phyloP scores from a whole-genome alignment of 2,329 filamentous ascomycete species.

The Trichoderma gracile region DNA sequence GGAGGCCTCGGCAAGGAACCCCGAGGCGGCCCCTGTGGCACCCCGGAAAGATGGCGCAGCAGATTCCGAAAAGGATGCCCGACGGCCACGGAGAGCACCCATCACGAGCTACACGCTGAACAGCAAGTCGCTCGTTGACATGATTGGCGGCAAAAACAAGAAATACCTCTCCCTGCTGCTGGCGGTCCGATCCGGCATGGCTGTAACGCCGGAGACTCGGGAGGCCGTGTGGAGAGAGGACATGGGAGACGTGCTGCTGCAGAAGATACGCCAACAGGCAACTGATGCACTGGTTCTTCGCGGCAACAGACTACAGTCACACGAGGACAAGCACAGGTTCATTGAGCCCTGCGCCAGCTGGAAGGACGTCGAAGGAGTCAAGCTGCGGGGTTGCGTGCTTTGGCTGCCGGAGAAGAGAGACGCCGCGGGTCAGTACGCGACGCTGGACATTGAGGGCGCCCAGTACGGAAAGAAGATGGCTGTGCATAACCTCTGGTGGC shows the following conservation, averaged over 20 bases:
- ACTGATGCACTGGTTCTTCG: conserved; percentile 46
- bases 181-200: conserved; percentile 35
- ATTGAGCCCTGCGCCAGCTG: conserved; percentile 45
- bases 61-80: neutral
- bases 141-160: conserved; percentile 28
- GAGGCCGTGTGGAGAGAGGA: conserved; percentile 46
- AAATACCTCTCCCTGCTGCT: conserved; percentile 29
- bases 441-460: conserved; percentile 43
- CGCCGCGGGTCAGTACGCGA: conserved; percentile 45
- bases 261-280: conserved; percentile 50
- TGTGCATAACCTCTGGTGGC: conserved; percentile 53
- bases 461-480: conserved; percentile 44
- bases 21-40: neutral
- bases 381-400: conserved; percentile 49
- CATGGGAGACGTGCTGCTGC: conserved; percentile 57
- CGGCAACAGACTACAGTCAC: conserved; percentile 28
- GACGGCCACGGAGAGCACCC: conserved; percentile 28
- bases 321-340: conserved; percentile 42
- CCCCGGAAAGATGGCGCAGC: neutral
- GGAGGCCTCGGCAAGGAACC: neutral
- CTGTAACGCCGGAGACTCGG: conserved; percentile 23
- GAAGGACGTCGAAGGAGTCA: conserved; percentile 45
- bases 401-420: conserved; percentile 39
- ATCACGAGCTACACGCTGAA: conserved; percentile 35
- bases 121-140: conserved; percentile 37